Conservation (phyloP, 768 basidiomycete species). For the Trametes cinnabarina region DNA sequence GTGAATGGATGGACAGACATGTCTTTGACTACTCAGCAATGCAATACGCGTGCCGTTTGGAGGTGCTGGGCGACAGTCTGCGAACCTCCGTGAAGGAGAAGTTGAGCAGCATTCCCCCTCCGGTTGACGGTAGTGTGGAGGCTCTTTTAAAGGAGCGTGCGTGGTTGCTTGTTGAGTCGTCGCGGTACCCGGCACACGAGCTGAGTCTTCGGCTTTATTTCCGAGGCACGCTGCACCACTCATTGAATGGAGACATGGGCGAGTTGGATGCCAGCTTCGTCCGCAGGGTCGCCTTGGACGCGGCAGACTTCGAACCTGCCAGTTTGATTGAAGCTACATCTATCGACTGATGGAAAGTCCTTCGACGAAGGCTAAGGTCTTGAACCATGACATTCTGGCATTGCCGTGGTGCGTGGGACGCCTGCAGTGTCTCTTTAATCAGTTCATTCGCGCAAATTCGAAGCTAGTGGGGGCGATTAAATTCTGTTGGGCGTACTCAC, state of each 20-base stretch:
- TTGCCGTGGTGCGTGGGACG: too few species aligned
- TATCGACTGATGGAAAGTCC: too few species aligned
- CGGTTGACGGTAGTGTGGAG: not conserved
- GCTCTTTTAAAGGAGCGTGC: constrained; percentile 36
- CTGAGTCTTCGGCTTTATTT: constrained; percentile 66
- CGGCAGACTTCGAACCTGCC: not conserved
- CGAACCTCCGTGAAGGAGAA: not conserved
- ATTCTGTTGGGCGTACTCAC: too few species aligned
- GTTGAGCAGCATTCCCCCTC: not conserved
- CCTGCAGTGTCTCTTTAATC: too few species aligned
- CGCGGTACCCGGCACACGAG: constrained; percentile 60
- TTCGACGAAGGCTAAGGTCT: too few species aligned
- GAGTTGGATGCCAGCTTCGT: not conserved
- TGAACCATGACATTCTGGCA: too few species aligned
- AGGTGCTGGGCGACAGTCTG: constrained; percentile 3
- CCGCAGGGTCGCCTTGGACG: not conserved
- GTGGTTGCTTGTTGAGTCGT: constrained; percentile 43
- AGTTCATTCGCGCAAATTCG: too few species aligned
- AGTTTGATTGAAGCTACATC: too few species aligned
- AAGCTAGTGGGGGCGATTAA: too few species aligned
- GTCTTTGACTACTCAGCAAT: constrained; percentile 67
- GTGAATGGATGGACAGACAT: constrained; percentile 57
- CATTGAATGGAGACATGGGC: not conserved
- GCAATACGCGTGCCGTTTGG: constrained; percentile 49
- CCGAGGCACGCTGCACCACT: constrained; percentile 25